Evolutionary conservation across 176 grass and related monocot genomes (phyloP).

Genomic region (Rhynchospora tenuis): DNA sequence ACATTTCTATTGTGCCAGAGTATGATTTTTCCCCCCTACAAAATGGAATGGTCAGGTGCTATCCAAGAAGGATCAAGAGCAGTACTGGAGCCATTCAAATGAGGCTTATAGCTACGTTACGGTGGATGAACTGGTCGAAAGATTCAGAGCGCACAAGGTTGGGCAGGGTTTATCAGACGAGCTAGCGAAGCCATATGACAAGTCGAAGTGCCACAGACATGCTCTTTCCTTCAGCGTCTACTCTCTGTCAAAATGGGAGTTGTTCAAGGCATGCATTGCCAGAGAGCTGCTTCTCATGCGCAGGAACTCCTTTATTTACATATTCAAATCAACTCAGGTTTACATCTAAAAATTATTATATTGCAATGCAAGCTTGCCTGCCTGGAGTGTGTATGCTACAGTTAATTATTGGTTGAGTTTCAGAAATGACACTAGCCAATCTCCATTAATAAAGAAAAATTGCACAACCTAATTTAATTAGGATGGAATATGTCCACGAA

Average conservation of each 20-base stretch:
- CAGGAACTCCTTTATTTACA: conserved; percentile 58
- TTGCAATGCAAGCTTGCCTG: neutral
- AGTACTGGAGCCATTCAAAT: conserved; percentile 44
- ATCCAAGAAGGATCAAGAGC: conserved; percentile 70
- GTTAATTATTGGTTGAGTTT: no score
- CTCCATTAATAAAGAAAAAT: no score
- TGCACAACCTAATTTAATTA: no score
- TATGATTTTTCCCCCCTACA: neutral
- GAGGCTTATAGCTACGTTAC: conserved; percentile 54
- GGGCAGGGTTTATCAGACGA: conserved; percentile 36
- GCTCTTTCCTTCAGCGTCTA: conserved; percentile 54
- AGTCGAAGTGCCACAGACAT: conserved; percentile 34
- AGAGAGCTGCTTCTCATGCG: conserved; percentile 73
- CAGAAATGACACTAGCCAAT: no score
- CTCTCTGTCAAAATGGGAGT: conserved; percentile 54
- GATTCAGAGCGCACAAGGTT: conserved; percentile 47
- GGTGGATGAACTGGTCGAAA: conserved; percentile 44
- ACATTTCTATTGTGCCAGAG: neutral
- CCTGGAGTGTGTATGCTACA: no score
- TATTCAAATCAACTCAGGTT: conserved; percentile 35
- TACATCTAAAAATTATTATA: neutral
- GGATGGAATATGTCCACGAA: no score
- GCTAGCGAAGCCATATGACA: conserved; percentile 36
- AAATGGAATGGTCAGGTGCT: conserved; percentile 37
- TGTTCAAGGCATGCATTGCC: conserved; percentile 61